Base-by-base conservation (phyloP, 768 basidiomycete genomes). In the Xanthoconium stramineum region DNA sequence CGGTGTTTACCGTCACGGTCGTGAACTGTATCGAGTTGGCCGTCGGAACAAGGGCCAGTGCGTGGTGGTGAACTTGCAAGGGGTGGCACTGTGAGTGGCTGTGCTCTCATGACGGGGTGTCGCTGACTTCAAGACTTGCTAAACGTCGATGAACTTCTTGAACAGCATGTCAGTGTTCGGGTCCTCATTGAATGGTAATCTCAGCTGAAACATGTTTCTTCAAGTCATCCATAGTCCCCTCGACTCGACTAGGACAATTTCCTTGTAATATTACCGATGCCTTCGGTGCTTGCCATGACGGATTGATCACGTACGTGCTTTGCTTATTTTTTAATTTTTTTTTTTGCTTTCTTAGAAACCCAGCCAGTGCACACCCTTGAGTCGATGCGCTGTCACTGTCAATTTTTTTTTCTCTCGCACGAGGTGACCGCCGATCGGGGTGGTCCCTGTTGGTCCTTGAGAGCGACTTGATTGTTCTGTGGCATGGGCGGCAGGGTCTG, bases 361-460 rank as follows among this genome's bases (percentile, higher is more conserved):
- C 38, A 10, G 44, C 46, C 44, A 24, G 24, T 24, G 24, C 24
- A 24, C 24, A 24, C 24, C 24, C 24, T 24, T 24, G 24, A 24
- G 30, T 56, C 19, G 50, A 46, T 32, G 32, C 33, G 60, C 55
- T 56, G 53, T 56, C 61, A 54, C 42, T 33, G 55, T 42, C 48
- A 24, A 9, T 40, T 47, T 54, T 53, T 53, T 55, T 55, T 49
- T 53, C 50, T 50, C 39, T 53, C 29, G 38, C 49, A 47, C 48
- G 4, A 44, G 50, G 45, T n/a, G 47, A 52, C 49, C 43, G 50
- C 36, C 12, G 46, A 48, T 47, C 28, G 44, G 57, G 47, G 35
- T 55, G 33, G 14, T 49, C 63, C 63, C 64, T 65, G 50, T 29
- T 30, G 36, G 28, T 15, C 50, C 46, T 49, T 33, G 57, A n/a